Base-by-base conservation (phyloP, 2,329 filamentous ascomycete species). In the Ascochyta lentis region DNA sequence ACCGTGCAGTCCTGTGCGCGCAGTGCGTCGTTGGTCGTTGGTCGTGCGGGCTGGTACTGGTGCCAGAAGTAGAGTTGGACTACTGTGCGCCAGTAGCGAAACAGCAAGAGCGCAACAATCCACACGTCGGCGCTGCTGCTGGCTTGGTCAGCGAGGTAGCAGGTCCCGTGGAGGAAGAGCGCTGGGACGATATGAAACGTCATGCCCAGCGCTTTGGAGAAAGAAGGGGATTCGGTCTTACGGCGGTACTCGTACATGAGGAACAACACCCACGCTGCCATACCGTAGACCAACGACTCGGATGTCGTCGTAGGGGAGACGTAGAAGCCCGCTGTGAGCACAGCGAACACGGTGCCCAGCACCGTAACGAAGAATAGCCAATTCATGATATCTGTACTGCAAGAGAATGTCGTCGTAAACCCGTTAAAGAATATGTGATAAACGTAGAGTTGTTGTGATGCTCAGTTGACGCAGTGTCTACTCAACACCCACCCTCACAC, bases 81-180 rank as follows among this genome's bases (percentile, higher is more conserved):
- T 0, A 59, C 3, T 2, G 60, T 65, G 3, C 64, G 60, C 56
- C 60, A 69, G 38, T 69, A 67, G 2, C 65, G 61, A 35, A 68
- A 64, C 6, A 52, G 33, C 4, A 69, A 7, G 0, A 68, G 41
- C 0, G 56, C 52, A 6, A 38, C 10, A 3, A 69, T 59, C 59
- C 59, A 65, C 1, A 67, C 27, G 0, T 64, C 22, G 3, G 39
- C 42, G 2, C 23, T 19, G 19, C 67, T 60, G 1, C 40, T 16
- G 1, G 44, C 43, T 0, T 9, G 9, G 0, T 65, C 24, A 1
- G 63, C 48, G 4, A 52, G 42, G 6, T 46, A 33, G 1, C 52
- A 38, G 1, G 57, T 54, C 9, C 22, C 22, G 2, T 60, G 33
- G 3, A 68, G 31, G 2, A 54, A 43, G 0, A 55, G 10, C 0